Evolutionary conservation across 2,329 filamentous ascomycete genomes (phyloP).

Genomic region (Magnaporthiopsis incrustans): DNA sequence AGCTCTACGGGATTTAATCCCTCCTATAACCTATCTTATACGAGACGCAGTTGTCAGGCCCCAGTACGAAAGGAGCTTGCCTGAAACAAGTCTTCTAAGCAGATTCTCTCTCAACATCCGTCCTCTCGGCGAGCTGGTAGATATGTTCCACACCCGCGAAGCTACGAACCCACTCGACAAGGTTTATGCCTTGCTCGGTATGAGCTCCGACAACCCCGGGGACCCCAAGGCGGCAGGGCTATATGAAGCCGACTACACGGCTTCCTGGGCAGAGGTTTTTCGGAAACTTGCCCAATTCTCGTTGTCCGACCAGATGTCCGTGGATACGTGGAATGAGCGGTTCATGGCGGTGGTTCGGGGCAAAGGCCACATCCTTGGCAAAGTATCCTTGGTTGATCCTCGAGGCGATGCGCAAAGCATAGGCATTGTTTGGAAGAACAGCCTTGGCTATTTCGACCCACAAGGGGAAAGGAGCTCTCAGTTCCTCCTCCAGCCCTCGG

Average conservation of each 20-base stretch:
- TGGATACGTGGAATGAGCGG: not conserved
- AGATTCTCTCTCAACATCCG: not conserved
- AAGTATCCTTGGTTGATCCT: not conserved
- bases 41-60: not conserved
- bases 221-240: not conserved
- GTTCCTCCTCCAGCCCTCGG: not conserved
- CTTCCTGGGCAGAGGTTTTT: not conserved
- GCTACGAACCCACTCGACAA: not conserved
- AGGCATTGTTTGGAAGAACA: not conserved
- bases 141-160: not conserved
- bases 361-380: not conserved
- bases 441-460: not conserved
- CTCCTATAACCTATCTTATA: not conserved
- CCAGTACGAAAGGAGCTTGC: not conserved
- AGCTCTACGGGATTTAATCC: not conserved
- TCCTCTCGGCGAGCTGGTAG: not conserved
- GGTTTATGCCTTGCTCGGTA: constrained; percentile 2
- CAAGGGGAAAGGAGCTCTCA: not conserved
- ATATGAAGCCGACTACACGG: not conserved
- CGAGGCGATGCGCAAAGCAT: not conserved
- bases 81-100: too few relatives aligned
- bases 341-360: not conserved
- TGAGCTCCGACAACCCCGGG: not conserved
- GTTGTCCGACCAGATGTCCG: not conserved
- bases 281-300: not conserved